A percentile compares a stretch with the other conserved stretches of the same genome.
Conservation (phyloP, 805 yeast genomes). For the Candida ipomoeae region DNA sequence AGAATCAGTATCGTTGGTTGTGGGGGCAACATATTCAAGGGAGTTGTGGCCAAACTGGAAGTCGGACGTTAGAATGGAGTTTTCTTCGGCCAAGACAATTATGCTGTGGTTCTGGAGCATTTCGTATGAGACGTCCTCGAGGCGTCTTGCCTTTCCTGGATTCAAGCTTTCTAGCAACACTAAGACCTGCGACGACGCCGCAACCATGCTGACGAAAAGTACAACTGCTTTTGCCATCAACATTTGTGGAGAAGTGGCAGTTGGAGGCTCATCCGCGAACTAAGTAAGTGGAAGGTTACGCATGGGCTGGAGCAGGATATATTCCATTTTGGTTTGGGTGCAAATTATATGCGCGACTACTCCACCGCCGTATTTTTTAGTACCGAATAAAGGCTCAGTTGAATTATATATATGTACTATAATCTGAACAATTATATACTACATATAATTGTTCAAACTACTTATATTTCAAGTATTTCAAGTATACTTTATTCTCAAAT, state of each 20-base stretch:
- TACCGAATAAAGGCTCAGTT: too few relatives aligned
- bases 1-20: not conserved
- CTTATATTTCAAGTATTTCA: too few relatives aligned
- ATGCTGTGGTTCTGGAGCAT: slow-evolving; percentile 6
- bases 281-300: not conserved
- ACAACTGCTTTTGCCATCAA: not conserved
- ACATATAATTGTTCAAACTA: too few relatives aligned
- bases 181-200: not conserved
- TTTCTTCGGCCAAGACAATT: slow-evolving; percentile 8
- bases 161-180: not conserved
- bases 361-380: too few relatives aligned
- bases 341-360: slow-evolving; percentile 2
- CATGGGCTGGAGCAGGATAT: not conserved
- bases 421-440: too few relatives aligned
- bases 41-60: not conserved
- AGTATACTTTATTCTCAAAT: too few relatives aligned
- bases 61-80: slow-evolving; percentile 6
- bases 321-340: not conserved
- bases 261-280: not conserved
- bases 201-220: not conserved
- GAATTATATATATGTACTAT: too few relatives aligned
- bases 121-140: slow-evolving; percentile 1
- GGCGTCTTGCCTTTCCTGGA: not conserved
- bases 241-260: not conserved
- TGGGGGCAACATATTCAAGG: not conserved